These are phyloP conservation scores for Penicillium subrubescens DNA, from an alignment of 495 filamentous ascomycete species.

Conservation along the genomic window DNA sequence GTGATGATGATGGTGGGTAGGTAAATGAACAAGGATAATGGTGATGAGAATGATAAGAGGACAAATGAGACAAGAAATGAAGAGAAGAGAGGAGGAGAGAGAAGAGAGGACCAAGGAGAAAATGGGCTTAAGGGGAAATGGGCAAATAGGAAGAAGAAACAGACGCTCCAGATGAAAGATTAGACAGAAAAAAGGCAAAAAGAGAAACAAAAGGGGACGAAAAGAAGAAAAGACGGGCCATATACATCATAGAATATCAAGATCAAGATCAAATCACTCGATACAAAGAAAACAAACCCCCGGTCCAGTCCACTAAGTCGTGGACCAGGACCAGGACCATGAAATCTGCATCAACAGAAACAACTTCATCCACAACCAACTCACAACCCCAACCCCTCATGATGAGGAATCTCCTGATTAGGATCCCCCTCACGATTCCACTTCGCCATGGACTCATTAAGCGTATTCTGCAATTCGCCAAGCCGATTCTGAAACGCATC, in stretches of 20 bases:
- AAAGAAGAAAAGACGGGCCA: not conserved
- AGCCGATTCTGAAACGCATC: constrained; percentile 29
- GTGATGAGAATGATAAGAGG: no score
- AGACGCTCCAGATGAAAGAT: constrained; percentile 8
- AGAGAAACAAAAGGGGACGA: not conserved
- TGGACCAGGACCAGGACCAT: not conserved
- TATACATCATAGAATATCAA: constrained; percentile 8
- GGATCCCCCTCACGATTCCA: constrained; percentile 29
- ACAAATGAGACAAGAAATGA: constrained; percentile 1
- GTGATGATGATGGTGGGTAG: constrained; percentile 1
- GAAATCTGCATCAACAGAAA: not conserved
- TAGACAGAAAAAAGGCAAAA: not conserved
- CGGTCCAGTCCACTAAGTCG: not conserved
- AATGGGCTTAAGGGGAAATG: not conserved
- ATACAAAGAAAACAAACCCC: not conserved
- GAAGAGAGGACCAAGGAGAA: constrained; percentile 8
- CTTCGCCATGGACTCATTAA: constrained; percentile 29
- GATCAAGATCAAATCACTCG: not conserved
- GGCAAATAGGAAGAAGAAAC: not conserved
- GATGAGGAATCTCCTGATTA: constrained; percentile 25
- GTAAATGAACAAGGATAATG: not conserved
- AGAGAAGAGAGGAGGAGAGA: constrained; percentile 1
- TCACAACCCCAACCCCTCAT: constrained; percentile 32
- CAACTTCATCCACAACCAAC: not conserved
- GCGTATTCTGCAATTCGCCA: constrained; percentile 18